A percentile compares a stretch with the other conserved stretches of the same genome.
Evolutionary conservation across 768 basidiomycete genomes (phyloP).

Genomic region (Auriscalpium microsporum): DNA sequence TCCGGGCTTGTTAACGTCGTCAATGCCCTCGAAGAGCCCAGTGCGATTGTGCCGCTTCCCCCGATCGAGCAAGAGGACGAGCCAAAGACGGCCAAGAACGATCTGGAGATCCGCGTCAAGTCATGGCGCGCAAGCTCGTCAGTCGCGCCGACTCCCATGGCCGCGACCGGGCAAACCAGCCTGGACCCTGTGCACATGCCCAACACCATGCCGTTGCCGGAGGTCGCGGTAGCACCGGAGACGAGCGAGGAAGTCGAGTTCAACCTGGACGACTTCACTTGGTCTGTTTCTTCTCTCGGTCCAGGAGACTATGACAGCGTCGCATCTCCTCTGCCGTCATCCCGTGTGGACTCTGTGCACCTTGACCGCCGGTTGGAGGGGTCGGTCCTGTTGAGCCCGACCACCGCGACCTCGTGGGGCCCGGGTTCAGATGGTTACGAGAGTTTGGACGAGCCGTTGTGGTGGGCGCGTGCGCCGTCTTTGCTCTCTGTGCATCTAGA

Average conservation of each 20-base stretch:
- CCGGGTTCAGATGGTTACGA: slow-evolving; percentile 4
- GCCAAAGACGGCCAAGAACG: slow-evolving; percentile 41
- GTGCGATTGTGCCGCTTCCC: slow-evolving; percentile 33
- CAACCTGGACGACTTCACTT: slow-evolving; percentile 57
- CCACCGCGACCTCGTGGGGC: slow-evolving; percentile 20
- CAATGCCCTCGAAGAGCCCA: slow-evolving; percentile 1
- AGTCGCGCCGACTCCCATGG: slow-evolving; percentile 38
- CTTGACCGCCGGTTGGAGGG: slow-evolving; percentile 43
- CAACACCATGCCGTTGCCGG: slow-evolving; percentile 30
- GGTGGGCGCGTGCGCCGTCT: no score
- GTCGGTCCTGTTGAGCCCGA: slow-evolving; percentile 43
- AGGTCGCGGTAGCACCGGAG: slow-evolving; percentile 12
- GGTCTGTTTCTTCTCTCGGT: slow-evolving; percentile 65
- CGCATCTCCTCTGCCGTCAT: slow-evolving; percentile 30
- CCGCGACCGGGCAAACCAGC: slow-evolving; percentile 40
- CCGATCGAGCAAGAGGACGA: slow-evolving; percentile 59
- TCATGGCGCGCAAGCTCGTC: slow-evolving; percentile 59
- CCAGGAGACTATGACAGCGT: slow-evolving; percentile 38
- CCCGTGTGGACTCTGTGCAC: slow-evolving; percentile 44
- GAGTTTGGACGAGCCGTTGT: no score
- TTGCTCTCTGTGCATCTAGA: no score
- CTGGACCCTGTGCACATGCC: slow-evolving; percentile 46
- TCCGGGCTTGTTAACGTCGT: slow-evolving; percentile 21
- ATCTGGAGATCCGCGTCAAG: slow-evolving; percentile 49
- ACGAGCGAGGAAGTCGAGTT: slow-evolving; percentile 34